phyloP scores from a whole-genome alignment of 805 yeast genomes.

The Candida michaelii region DNA sequence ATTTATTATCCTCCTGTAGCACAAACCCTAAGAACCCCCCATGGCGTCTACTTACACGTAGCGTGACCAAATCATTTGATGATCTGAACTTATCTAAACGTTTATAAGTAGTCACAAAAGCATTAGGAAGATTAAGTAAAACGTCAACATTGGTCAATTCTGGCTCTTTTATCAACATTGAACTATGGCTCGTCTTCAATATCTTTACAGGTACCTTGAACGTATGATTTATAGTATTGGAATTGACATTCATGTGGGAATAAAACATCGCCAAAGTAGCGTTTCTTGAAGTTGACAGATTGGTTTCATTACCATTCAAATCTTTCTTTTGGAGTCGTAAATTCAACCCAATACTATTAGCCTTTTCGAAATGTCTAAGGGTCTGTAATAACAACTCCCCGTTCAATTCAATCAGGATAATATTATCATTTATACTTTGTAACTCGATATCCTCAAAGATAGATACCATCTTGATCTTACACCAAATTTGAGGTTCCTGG shows the following conservation, averaged over 20 bases:
- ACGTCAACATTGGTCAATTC: constrained; percentile 54
- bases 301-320: constrained; percentile 19
- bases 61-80: constrained; percentile 41
- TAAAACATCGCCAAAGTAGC: constrained; percentile 59
- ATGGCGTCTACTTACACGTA: constrained; percentile 45
- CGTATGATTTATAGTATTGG: constrained; percentile 57
- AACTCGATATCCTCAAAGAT: constrained; percentile 53
- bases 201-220: constrained; percentile 71
- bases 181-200: constrained; percentile 53
- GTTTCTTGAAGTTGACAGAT: constrained; percentile 31
- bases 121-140: constrained; percentile 51
- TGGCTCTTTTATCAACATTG: constrained; percentile 58
- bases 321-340: constrained; percentile 52
- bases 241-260: constrained; percentile 42
- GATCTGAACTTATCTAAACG: constrained; percentile 63
- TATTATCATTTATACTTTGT: constrained; percentile 51
- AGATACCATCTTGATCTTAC: constrained; percentile 46
- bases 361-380: constrained; percentile 53
- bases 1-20: constrained; percentile 54
- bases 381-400: constrained; percentile 61
- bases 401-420: constrained; percentile 60
- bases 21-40: constrained; percentile 53
- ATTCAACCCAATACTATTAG: constrained; percentile 50
- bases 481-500: constrained; percentile 69
- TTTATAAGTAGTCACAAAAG: constrained; percentile 53